A percentile compares a stretch with the other conserved stretches of the same genome.
phyloP scores from a whole-genome alignment of 108 stramenopile genomes.

The Nitzschia putrida region DNA sequence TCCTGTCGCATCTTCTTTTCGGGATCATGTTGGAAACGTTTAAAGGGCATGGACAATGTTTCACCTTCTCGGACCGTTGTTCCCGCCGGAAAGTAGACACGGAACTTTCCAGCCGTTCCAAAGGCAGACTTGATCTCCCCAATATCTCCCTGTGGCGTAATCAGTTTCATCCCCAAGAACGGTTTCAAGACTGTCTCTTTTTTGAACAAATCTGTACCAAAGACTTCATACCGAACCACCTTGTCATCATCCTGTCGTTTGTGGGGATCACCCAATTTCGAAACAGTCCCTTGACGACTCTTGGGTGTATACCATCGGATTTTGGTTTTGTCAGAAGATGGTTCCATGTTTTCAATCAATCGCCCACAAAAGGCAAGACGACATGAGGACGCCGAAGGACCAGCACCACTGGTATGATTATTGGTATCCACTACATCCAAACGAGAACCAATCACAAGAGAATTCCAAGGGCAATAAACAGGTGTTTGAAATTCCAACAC shows the following conservation, averaged over 20 bases:
- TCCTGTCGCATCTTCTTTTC: slow-evolving; percentile 86
- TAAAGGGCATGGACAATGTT: slow-evolving; percentile 69
- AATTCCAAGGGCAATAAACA: slow-evolving; percentile 84
- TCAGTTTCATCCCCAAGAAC: slow-evolving; percentile 83
- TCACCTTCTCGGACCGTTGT: slow-evolving; percentile 73
- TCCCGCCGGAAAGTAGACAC: slow-evolving; percentile 82
- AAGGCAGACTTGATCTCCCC: slow-evolving; percentile 84
- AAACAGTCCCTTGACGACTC: slow-evolving; percentile 63
- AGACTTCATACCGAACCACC: slow-evolving; percentile 81
- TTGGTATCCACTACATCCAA: slow-evolving; percentile 76
- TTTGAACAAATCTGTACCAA: slow-evolving; percentile 85
- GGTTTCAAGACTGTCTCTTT: slow-evolving; percentile 88
- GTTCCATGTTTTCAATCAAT: slow-evolving; percentile 64
- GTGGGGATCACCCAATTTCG: slow-evolving; percentile 78
- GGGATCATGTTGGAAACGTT: slow-evolving; percentile 79
- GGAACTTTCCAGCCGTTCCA: slow-evolving; percentile 92
- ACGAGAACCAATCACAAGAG: slow-evolving; percentile 90
- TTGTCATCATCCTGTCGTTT: slow-evolving; percentile 66
- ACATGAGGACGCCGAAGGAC: slow-evolving; percentile 56
- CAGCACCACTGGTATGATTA: slow-evolving; percentile 3
- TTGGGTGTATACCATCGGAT: slow-evolving; percentile 80
- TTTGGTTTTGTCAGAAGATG: slow-evolving; percentile 12
- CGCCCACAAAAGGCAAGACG: slow-evolving; percentile 92
- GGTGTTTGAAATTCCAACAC: slow-evolving; percentile 89
- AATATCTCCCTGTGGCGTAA: slow-evolving; percentile 73